A percentile compares a stretch with the other conserved stretches of the same genome.
Conservation (phyloP, 352 stramenopile species). For the Phytophthora constricta region DNA sequence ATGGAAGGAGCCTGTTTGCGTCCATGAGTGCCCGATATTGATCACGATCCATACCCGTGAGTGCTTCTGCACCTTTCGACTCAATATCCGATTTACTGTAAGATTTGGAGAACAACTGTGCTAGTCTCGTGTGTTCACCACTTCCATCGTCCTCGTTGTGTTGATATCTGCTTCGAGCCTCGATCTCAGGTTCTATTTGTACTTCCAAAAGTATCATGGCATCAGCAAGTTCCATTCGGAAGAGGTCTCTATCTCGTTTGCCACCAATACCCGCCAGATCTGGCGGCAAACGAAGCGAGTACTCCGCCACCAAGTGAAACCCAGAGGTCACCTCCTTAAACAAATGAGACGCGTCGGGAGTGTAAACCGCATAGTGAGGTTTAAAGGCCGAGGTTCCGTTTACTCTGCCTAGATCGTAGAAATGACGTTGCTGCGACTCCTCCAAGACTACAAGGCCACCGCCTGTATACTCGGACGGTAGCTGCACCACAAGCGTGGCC, state of each 20-base stretch:
- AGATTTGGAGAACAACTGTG: no score
- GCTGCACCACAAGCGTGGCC: slow-evolving; percentile 19
- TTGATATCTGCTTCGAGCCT: no score
- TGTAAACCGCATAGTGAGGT: neutral
- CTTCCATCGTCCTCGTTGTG: no score
- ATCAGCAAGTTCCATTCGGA: neutral
- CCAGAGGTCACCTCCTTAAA: neutral
- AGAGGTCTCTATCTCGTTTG: neutral
- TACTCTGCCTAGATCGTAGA: neutral
- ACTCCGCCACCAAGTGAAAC: neutral
- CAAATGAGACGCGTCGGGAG: neutral
- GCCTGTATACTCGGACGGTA: slow-evolving; percentile 15
- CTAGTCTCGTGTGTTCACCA: no score
- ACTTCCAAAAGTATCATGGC: neutral
- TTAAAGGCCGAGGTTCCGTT: neutral
- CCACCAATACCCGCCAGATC: neutral
- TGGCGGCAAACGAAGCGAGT: neutral
- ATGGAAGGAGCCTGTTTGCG: slow-evolving; percentile 9
- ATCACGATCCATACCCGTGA: neutral
- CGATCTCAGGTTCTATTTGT: neutral
- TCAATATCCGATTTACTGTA: no score
- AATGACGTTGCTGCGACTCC: neutral
- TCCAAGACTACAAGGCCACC: neutral
- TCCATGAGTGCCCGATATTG: slow-evolving; percentile 1
- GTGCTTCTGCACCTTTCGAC: neutral